phyloP scores from a whole-genome alignment of 371 early-diverging fungal species.

The Rhizomucor pusillus region DNA sequence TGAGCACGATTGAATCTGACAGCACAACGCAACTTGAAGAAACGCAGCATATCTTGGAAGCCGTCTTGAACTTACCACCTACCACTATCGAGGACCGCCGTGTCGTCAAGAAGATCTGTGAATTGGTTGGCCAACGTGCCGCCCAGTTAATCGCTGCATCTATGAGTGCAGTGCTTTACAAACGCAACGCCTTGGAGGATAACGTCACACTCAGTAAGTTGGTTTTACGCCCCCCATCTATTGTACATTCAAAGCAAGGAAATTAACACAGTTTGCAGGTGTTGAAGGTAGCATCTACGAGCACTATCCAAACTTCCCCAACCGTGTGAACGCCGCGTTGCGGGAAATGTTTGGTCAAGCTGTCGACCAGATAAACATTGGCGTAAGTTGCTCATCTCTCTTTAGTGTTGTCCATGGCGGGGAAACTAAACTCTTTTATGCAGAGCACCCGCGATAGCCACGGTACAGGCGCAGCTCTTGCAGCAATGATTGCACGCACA shows the following conservation, averaged over 20 bases:
- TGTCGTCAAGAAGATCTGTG: conserved; percentile 77
- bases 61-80: conserved; percentile 61
- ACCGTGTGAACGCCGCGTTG: conserved; percentile 72
- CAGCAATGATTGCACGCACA: not conserved
- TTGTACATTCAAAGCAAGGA: too few species aligned
- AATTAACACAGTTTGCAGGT: conserved; percentile 30
- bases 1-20: conserved; percentile 87
- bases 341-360: conserved; percentile 65
- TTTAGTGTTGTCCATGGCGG: too few species aligned
- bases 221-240: too few species aligned
- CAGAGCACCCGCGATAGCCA: conserved; percentile 2
- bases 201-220: conserved; percentile 78
- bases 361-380: conserved; percentile 49
- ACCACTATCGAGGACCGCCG: conserved; percentile 79
- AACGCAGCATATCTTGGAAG: conserved; percentile 75
- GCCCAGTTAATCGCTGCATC: conserved; percentile 86
- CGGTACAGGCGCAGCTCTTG: not conserved
- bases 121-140: conserved; percentile 81
- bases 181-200: conserved; percentile 54
- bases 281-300: conserved; percentile 89
- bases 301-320: conserved; percentile 82
- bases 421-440: not conserved
- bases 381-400: conserved; percentile 35
- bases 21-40: conserved; percentile 63
- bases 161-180: conserved; percentile 77